A percentile compares a stretch with the other conserved stretches of the same genome.
Evolutionary conservation across 1,139 yeast genomes (phyloP).

Genomic region (Debaryomyces sp.): DNA sequence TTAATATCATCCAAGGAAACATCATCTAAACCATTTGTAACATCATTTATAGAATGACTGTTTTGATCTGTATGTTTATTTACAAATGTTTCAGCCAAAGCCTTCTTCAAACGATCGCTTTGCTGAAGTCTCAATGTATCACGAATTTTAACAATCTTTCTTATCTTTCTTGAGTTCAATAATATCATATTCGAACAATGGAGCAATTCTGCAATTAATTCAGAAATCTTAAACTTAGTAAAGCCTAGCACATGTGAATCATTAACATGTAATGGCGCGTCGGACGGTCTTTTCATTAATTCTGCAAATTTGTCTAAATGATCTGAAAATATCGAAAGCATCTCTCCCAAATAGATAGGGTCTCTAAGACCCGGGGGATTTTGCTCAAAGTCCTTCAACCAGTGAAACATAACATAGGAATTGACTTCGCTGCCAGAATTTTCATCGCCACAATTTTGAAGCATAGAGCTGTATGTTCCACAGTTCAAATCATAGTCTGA

Average conservation of each 20-base stretch:
- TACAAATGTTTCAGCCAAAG: conserved; percentile 31
- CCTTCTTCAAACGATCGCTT: conserved; percentile 31
- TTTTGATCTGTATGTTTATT: conserved; percentile 13
- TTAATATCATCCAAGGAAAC: conserved; percentile 40
- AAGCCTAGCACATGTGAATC: conserved; percentile 35
- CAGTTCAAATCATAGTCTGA: conserved; percentile 52
- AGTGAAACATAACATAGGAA: conserved; percentile 47
- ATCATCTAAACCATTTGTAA: conserved; percentile 42
- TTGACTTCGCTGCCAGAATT: conserved; percentile 43
- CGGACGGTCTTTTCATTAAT: conserved; percentile 31
- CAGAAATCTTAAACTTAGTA: conserved; percentile 46
- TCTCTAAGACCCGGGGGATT: conserved; percentile 52
- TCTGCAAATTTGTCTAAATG: conserved; percentile 34
- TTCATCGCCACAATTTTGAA: conserved; percentile 26
- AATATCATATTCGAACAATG: conserved; percentile 55
- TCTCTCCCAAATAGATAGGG: conserved; percentile 49
- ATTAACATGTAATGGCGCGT: conserved; percentile 24
- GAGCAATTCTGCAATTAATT: conserved; percentile 47
- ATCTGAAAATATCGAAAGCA: conserved; percentile 45
- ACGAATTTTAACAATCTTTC: conserved; percentile 37
- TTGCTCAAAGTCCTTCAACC: conserved; percentile 52
- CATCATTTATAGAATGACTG: conserved; percentile 22
- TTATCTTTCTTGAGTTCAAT: conserved; percentile 43
- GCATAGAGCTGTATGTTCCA: conserved; percentile 40
- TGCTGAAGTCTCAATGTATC: conserved; percentile 40